phyloP scores from a whole-genome alignment of 331 rosid genomes.

The Quercus tomentella region DNA sequence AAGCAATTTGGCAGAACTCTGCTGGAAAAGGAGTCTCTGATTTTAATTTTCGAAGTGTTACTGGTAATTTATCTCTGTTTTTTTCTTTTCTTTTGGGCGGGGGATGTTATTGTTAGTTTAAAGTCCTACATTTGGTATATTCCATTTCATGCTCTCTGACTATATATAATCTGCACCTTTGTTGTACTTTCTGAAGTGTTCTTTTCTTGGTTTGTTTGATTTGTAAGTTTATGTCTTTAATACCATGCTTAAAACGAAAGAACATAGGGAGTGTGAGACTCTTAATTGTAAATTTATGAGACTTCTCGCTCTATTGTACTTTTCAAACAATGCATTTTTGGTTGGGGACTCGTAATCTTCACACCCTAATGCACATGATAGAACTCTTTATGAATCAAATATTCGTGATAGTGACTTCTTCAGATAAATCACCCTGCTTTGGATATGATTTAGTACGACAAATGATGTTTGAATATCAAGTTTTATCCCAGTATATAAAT shows the following conservation, averaged over 20 bases:
- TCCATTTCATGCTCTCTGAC: no score
- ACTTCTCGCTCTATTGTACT: conserved; percentile 8
- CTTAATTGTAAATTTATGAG: conserved; percentile 6
- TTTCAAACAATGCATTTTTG: neutral
- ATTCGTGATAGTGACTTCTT: neutral
- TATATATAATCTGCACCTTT: no score
- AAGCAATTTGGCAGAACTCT: conserved; percentile 99
- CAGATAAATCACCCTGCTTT: neutral
- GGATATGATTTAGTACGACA: neutral
- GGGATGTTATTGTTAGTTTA: no score
- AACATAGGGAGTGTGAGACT: neutral
- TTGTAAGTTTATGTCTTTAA: neutral
- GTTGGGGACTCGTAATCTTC: neutral
- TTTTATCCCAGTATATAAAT: neutral
- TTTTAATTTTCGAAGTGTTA: conserved; percentile 90
- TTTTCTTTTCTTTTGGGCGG: neutral
- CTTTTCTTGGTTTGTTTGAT: neutral
- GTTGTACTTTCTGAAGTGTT: no score
- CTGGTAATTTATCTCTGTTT: conserved; percentile 47
- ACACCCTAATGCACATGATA: no score
- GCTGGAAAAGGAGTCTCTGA: conserved; percentile 94
- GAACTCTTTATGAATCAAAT: neutral
- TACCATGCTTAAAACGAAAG: conserved; percentile 5
- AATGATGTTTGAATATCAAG: neutral
- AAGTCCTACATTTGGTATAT: no score